These are phyloP conservation scores for Pulicaria dysenterica DNA, from an alignment of 129 eudicot genomes.

Conservation along the genomic window DNA sequence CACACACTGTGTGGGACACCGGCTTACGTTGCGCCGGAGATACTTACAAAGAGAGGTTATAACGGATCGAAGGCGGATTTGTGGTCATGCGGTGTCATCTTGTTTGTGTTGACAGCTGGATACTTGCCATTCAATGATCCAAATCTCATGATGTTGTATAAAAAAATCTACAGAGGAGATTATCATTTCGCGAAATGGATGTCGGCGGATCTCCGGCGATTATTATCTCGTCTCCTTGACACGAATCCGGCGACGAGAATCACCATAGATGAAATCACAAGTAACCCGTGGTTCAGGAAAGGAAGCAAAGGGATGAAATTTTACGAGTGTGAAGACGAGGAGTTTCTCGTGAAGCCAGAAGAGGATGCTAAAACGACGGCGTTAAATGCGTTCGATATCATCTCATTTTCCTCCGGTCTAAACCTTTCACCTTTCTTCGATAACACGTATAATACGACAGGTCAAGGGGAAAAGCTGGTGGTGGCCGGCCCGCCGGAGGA, in stretches of 20 bases:
- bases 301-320: slow-evolving; percentile 48
- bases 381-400: slow-evolving; percentile 72
- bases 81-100: slow-evolving; percentile 82
- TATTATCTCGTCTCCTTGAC: slow-evolving; percentile 56
- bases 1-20: slow-evolving; percentile 88
- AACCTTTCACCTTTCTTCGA: slow-evolving; percentile 60
- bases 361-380: slow-evolving; percentile 20
- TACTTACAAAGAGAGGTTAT: slow-evolving; percentile 65
- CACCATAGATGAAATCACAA: slow-evolving; percentile 60
- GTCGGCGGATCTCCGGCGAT: slow-evolving; percentile 64
- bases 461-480: slow-evolving; percentile 41
- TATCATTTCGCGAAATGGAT: slow-evolving; percentile 71
- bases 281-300: slow-evolving; percentile 68
- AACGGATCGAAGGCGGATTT: slow-evolving; percentile 69
- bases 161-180: slow-evolving; percentile 74
- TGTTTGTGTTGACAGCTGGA: slow-evolving; percentile 72
- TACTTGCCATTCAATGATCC: slow-evolving; percentile 75
- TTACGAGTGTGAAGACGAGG: slow-evolving; percentile 33
- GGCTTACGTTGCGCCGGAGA: slow-evolving; percentile 88
- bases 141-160: slow-evolving; percentile 71
- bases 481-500: slow-evolving; percentile 45
- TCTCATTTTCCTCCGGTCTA: slow-evolving; percentile 65
- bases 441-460: background rate
- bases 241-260: slow-evolving; percentile 64
- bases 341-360: slow-evolving; percentile 31